Conservation (phyloP, 176 grass and related monocot species). For the Luzula sylvatica region DNA sequence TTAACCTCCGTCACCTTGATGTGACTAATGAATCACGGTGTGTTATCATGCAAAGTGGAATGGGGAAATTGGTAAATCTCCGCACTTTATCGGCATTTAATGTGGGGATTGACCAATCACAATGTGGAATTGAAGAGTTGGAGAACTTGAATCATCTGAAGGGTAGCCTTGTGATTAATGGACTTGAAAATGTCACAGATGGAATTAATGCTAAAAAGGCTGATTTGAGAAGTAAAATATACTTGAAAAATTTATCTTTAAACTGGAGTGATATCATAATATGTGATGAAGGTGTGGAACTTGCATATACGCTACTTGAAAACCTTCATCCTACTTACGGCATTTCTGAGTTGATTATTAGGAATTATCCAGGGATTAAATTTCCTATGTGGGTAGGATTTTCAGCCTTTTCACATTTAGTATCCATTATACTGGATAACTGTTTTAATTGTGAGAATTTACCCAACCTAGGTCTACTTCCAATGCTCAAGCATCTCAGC, state of each 20-base stretch:
- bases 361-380: slow-evolving; percentile 14
- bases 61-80: slow-evolving; percentile 19
- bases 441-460: slow-evolving; percentile 27
- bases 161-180: slow-evolving; percentile 17
- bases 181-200: slow-evolving; percentile 20
- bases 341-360: slow-evolving; percentile 23
- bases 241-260: slow-evolving; percentile 1
- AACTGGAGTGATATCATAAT: slow-evolving; percentile 24
- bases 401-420: slow-evolving; percentile 6
- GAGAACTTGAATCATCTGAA: slow-evolving; percentile 11
- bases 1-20: no score
- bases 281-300: not conserved
- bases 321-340: slow-evolving; percentile 21
- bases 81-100: slow-evolving; percentile 21
- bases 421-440: slow-evolving; percentile 14
- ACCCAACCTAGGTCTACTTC: slow-evolving; percentile 6
- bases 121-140: slow-evolving; percentile 23
- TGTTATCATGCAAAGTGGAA: slow-evolving; percentile 18
- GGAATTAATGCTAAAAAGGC: slow-evolving; percentile 15
- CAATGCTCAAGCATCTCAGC: slow-evolving; percentile 19
- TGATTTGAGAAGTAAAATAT: slow-evolving; percentile 14
- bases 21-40: no score
- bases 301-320: slow-evolving; percentile 19
- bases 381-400: slow-evolving; percentile 20
- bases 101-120: slow-evolving; percentile 17